Conservation (phyloP, 2,329 filamentous ascomycete species). For the Ophiostoma tasmaniense region DNA sequence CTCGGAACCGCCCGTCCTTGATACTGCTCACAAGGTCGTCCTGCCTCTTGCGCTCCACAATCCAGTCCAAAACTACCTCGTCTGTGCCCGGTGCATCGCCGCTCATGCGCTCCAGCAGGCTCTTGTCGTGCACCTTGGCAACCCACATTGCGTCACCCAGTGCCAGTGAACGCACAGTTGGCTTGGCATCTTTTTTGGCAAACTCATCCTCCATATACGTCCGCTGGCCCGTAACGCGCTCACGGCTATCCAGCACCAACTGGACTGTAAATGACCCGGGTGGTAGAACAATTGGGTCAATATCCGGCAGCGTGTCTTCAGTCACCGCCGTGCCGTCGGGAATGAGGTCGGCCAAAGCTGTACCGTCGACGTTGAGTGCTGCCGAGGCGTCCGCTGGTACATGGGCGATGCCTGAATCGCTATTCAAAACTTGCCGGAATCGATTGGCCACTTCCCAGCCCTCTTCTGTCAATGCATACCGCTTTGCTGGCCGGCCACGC, state of each 20-base stretch:
- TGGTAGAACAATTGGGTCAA: constrained; percentile 53
- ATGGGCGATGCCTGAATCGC: neutral
- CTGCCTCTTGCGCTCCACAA: constrained; percentile 71
- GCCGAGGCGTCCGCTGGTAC: neutral
- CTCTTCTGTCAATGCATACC: constrained; percentile 65
- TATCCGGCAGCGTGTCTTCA: constrained; percentile 33
- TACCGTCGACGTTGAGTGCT: neutral
- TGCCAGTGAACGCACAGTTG: constrained; percentile 60
- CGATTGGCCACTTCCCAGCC: constrained; percentile 66
- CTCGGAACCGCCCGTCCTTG: constrained; percentile 73
- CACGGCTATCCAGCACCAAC: constrained; percentile 62
- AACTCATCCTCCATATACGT: constrained; percentile 71
- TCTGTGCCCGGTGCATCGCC: constrained; percentile 46
- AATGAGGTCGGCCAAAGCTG: constrained; percentile 9
- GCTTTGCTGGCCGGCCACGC: constrained; percentile 57
- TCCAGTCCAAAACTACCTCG: constrained; percentile 70
- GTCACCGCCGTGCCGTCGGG: constrained; percentile 12
- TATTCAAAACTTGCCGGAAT: constrained; percentile 42
- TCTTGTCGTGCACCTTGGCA: constrained; percentile 58
- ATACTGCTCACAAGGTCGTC: constrained; percentile 75
- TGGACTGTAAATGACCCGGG: constrained; percentile 63
- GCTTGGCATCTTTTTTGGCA: constrained; percentile 53
- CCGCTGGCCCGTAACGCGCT: constrained; percentile 63
- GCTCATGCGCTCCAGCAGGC: constrained; percentile 47
- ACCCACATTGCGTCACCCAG: constrained; percentile 74